phyloP scores from a whole-genome alignment of 2,329 filamentous ascomycete genomes.

The Shiraia sp. region DNA sequence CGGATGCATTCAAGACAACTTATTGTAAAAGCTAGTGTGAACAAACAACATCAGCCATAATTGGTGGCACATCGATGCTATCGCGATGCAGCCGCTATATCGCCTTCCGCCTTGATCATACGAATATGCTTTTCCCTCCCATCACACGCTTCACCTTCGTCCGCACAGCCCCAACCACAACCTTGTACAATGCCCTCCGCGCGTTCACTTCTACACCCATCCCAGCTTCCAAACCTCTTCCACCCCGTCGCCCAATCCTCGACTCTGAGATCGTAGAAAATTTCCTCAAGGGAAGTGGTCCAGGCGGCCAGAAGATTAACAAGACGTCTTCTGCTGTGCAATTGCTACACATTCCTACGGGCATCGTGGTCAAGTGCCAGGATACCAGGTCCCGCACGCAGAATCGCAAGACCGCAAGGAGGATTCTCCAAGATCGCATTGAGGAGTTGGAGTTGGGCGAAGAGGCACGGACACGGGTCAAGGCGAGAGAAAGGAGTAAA shows the following conservation, averaged over 20 bases:
- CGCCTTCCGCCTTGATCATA: conserved; percentile 7
- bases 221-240: conserved; percentile 45
- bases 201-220: conserved; percentile 20
- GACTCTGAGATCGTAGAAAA: conserved; percentile 81
- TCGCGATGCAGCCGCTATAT: conserved; percentile 13
- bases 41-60: conserved; percentile 1
- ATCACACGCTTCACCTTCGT: conserved; percentile 5
- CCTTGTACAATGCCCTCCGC: conserved; percentile 13
- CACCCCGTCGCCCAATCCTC: conserved; percentile 73
- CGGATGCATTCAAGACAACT: neutral
- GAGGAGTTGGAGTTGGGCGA: conserved; percentile 76
- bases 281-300: conserved; percentile 89
- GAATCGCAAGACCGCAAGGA: conserved; percentile 83
- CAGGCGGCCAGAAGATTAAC: conserved; percentile 97
- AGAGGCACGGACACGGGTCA: conserved; percentile 66
- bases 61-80: conserved; percentile 14
- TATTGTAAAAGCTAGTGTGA: neutral
- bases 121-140: conserved; percentile 13
- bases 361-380: conserved; percentile 92
- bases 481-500: conserved; percentile 65
- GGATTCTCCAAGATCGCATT: conserved; percentile 74
- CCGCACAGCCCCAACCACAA: conserved; percentile 5
- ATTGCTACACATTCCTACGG: conserved; percentile 85
- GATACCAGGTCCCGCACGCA: conserved; percentile 77
- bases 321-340: conserved; percentile 97